Percentiles rank a stretch among this genome's conserved stretches.
phyloP scores from a whole-genome alignment of 208 protist species.

The Wallacemonas collosoma region DNA sequence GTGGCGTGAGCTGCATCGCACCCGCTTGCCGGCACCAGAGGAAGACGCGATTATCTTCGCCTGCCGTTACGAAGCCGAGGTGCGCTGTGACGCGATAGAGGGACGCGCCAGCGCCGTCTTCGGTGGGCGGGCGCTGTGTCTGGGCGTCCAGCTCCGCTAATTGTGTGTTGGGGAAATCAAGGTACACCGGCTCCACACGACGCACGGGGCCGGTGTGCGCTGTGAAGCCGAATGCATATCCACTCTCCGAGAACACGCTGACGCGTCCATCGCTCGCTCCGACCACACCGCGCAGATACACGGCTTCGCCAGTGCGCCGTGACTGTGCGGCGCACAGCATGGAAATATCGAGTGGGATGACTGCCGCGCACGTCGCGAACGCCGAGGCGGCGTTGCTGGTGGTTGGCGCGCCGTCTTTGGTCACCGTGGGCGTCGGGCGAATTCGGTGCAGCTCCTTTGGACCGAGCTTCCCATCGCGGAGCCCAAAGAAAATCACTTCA shows the following conservation, averaged over 20 bases:
- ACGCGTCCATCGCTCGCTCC: constrained; percentile 77
- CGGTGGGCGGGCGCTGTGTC: not conserved
- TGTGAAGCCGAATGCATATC: constrained; percentile 73
- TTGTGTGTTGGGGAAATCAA: not conserved
- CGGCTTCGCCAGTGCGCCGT: not conserved
- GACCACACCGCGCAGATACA: constrained; percentile 73
- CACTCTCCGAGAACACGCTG: constrained; percentile 66
- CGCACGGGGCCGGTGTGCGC: constrained; percentile 65
- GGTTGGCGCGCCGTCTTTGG: constrained; percentile 19
- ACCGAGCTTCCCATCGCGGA: constrained; percentile 30
- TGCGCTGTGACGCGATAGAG: constrained; percentile 36
- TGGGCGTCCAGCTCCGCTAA: not conserved
- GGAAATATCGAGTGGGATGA: constrained; percentile 63
- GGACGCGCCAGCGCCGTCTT: not conserved
- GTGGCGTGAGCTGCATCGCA: constrained; percentile 29
- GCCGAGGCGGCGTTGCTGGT: constrained; percentile 6
- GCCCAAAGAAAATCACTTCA: constrained; percentile 55
- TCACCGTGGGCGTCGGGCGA: constrained; percentile 28
- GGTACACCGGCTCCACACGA: constrained; percentile 52
- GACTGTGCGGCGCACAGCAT: constrained; percentile 40
- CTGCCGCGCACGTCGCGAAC: constrained; percentile 44
- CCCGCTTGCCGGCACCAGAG: constrained; percentile 49
- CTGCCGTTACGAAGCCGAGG: constrained; percentile 69
- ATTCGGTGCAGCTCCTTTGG: constrained; percentile 55
- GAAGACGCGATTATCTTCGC: constrained; percentile 50